Conservation (phyloP, 345 rosid species). For the Anastatica hierochuntica region DNA sequence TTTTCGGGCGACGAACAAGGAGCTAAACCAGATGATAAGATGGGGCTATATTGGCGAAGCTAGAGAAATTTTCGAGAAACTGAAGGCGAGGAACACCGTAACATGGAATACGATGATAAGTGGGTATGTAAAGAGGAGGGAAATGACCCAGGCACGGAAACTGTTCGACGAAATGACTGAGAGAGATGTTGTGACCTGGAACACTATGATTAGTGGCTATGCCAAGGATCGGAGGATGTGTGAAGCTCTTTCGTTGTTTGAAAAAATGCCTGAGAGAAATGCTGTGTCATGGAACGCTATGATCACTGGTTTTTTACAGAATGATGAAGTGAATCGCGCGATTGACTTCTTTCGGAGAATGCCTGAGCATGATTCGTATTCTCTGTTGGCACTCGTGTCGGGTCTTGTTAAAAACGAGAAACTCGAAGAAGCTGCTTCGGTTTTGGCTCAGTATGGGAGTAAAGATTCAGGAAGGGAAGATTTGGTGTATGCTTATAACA, state of each 20-base stretch:
- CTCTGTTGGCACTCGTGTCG: slow-evolving; percentile 45
- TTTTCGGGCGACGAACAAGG: slow-evolving; percentile 32
- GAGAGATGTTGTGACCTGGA: slow-evolving; percentile 57
- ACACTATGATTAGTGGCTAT: slow-evolving; percentile 73
- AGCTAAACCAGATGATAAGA: slow-evolving; percentile 37
- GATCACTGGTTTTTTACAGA: slow-evolving; percentile 50
- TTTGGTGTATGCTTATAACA: slow-evolving; percentile 53
- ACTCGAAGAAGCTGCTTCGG: slow-evolving; percentile 44
- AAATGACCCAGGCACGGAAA: slow-evolving; percentile 37
- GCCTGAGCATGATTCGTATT: slow-evolving; percentile 42
- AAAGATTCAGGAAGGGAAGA: slow-evolving; percentile 23
- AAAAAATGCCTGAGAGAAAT: slow-evolving; percentile 47
- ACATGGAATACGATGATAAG: slow-evolving; percentile 65
- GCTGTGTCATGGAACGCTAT: slow-evolving; percentile 41
- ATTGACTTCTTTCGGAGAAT: slow-evolving; percentile 40
- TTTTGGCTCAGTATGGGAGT: slow-evolving; percentile 29
- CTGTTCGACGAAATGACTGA: slow-evolving; percentile 57
- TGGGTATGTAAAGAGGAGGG: slow-evolving; percentile 38
- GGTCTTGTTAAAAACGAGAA: slow-evolving; percentile 53
- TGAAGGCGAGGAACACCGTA: slow-evolving; percentile 30
- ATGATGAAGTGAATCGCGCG: slow-evolving; percentile 38
- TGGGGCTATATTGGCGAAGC: slow-evolving; percentile 42
- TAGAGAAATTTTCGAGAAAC: slow-evolving; percentile 34
- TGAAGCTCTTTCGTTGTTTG: slow-evolving; percentile 43
- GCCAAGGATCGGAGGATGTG: slow-evolving; percentile 45